Evolutionary conservation across 148 eudicot genomes (phyloP).

Genomic region (Heliamphora exappendiculata): DNA sequence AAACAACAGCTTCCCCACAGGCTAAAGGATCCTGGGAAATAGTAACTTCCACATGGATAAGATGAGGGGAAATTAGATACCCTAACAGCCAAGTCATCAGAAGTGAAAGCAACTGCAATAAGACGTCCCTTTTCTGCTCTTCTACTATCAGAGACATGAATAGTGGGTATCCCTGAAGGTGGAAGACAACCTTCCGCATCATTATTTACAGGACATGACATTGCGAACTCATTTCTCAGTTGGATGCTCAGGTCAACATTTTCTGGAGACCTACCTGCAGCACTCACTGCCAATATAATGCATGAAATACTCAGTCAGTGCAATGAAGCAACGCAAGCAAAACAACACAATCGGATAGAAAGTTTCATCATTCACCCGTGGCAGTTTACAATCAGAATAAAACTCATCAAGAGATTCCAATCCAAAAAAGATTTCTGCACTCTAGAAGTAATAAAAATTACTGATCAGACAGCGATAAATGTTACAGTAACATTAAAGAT

Average conservation of each 20-base stretch:
- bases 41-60: slow-evolving; percentile 9
- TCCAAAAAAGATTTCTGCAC: slow-evolving; percentile 27
- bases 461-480: background rate
- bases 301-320: slow-evolving; percentile 5
- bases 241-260: background rate
- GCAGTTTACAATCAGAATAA: slow-evolving; percentile 19
- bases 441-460: slow-evolving; percentile 23
- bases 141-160: slow-evolving; percentile 17
- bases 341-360: background rate
- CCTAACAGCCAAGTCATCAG: slow-evolving; percentile 16
- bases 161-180: slow-evolving; percentile 20
- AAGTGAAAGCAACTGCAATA: slow-evolving; percentile 18
- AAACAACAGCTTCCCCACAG: slow-evolving; percentile 16
- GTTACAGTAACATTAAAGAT: background rate
- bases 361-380: slow-evolving; percentile 20
- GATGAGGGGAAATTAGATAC: slow-evolving; percentile 14
- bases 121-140: slow-evolving; percentile 15
- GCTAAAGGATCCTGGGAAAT: slow-evolving; percentile 17
- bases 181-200: slow-evolving; percentile 12
- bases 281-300: background rate
- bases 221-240: background rate
- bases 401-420: slow-evolving; percentile 26
- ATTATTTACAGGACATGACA: slow-evolving; percentile 7
- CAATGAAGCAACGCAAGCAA: background rate
- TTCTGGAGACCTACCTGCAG: background rate